phyloP scores from a whole-genome alignment of 2,329 filamentous ascomycete genomes.

The Fusarium albosuccineum region DNA sequence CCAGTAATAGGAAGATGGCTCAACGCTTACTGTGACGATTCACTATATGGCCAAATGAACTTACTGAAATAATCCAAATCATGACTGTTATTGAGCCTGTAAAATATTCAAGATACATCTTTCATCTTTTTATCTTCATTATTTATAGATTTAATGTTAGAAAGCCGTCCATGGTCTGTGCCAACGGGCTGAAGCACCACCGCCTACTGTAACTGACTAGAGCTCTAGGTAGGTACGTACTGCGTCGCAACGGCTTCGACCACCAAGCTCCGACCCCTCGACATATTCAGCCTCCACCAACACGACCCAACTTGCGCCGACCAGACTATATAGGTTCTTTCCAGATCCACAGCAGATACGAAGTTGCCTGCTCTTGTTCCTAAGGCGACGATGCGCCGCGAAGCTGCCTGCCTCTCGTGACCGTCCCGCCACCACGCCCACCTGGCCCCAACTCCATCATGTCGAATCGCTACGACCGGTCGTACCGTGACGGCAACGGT shows the following conservation, averaged over 20 bases:
- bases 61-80: too few relatives aligned
- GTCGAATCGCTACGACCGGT: slow-evolving; percentile 64
- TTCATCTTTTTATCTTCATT: too few relatives aligned
- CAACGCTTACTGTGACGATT: too few relatives aligned
- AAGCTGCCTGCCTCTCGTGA: slow-evolving; percentile 31
- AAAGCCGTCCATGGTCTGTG: slow-evolving; percentile 8
- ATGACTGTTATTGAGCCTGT: too few relatives aligned
- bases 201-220: neutral
- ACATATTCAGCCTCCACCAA: slow-evolving; percentile 9
- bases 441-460: slow-evolving; percentile 52
- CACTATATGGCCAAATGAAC: too few relatives aligned
- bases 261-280: slow-evolving; percentile 31
- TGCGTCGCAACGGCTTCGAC: slow-evolving; percentile 21
- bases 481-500: slow-evolving; percentile 56
- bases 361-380: neutral
- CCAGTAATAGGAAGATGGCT: too few relatives aligned
- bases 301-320: neutral
- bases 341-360: neutral
- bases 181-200: neutral
- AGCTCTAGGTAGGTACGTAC: slow-evolving; percentile 24
- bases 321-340: neutral
- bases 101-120: too few relatives aligned
- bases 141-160: too few relatives aligned
- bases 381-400: slow-evolving; percentile 42
- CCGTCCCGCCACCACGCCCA: slow-evolving; percentile 21